Conservation (phyloP, 83 land plant species). For the Larix sibirica region DNA sequence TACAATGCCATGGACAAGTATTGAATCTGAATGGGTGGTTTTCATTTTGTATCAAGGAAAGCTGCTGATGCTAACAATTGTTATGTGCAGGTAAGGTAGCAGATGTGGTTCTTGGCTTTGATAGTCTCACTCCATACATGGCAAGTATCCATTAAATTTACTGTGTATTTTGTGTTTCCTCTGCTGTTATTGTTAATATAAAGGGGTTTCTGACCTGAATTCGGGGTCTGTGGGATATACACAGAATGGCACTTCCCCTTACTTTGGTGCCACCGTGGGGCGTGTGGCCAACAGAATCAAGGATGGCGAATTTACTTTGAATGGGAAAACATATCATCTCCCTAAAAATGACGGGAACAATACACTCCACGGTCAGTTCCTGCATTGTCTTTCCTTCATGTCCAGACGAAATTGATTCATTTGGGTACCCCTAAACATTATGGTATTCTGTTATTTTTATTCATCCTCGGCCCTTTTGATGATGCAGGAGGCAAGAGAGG, state of each 20-base stretch:
- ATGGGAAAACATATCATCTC: constrained; percentile 55
- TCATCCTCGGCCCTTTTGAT: background rate
- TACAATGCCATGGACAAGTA: no score
- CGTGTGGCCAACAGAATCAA: constrained; percentile 91
- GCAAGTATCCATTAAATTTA: constrained; percentile 27
- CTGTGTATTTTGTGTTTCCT: background rate
- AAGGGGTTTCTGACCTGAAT: no score
- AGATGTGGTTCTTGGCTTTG: constrained; percentile 88
- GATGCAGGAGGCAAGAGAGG: constrained; percentile 74
- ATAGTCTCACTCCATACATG: constrained; percentile 53
- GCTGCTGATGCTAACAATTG: background rate
- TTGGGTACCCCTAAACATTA: background rate
- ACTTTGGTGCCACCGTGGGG: constrained; percentile 87
- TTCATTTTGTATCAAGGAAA: background rate
- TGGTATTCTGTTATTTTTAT: constrained; percentile 7
- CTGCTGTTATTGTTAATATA: no score
- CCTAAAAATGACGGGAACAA: constrained; percentile 69
- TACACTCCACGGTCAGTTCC: constrained; percentile 76
- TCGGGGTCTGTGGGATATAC: background rate
- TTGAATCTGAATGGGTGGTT: background rate
- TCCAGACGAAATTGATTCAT: background rate
- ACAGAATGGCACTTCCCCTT: constrained; percentile 47
- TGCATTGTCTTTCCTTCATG: background rate
- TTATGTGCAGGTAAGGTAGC: constrained; percentile 56
- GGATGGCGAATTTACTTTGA: constrained; percentile 53